Base-by-base conservation (phyloP, 495 filamentous ascomycete genomes). In the Neurospora sp. region DNA sequence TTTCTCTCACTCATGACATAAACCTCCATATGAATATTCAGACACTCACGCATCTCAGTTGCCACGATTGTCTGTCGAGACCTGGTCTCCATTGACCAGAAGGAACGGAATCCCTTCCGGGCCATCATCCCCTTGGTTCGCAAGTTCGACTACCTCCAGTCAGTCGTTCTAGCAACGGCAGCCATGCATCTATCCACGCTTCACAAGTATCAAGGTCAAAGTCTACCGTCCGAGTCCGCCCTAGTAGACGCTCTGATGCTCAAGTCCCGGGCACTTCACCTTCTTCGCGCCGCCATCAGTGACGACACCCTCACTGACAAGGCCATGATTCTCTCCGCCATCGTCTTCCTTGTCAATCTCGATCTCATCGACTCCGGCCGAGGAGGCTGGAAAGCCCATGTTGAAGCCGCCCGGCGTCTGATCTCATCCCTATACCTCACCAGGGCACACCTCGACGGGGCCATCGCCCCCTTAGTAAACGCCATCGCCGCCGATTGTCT, bases 301-400 rank as follows among this genome's bases (percentile, higher is more conserved):
- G 71, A 76, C 18, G 10, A 73, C 38, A 71, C 79, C 5, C 71
- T 82, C 31, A 72, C 74, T 3, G 84, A 83, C 71, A 79, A 79
- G 7, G 83, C 82, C 39, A 80, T 87, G 44, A 48, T 84, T 8
- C 78, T 86, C 0, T 84, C 86, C 6, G 85, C 85, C 35, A 83
- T 87, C 2, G 83, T 89, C 38, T 86, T 89, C 72, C 82, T 89
- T 44, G 82, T 89, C 72, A 88, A 89, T 53, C 81, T 89, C 31
- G 84, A 88, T 74, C 81, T 89, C 7, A 82, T 89, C 27, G 87
- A 89, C 76, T 85, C 85, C 5, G 87, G 87, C 0, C 85, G 81
- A 70, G 84, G 85, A 31, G 82, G 81, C 9, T 89, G 88, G 88
- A 84, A 86, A 39, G 78, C 80, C 71, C 88, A 89, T 74, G 80